Percentiles rank a stretch among this genome's conserved stretches.
These are phyloP conservation scores for Phytophthora pseudosyringae DNA, from an alignment of 352 stramenopile species.

Conservation along the genomic window DNA sequence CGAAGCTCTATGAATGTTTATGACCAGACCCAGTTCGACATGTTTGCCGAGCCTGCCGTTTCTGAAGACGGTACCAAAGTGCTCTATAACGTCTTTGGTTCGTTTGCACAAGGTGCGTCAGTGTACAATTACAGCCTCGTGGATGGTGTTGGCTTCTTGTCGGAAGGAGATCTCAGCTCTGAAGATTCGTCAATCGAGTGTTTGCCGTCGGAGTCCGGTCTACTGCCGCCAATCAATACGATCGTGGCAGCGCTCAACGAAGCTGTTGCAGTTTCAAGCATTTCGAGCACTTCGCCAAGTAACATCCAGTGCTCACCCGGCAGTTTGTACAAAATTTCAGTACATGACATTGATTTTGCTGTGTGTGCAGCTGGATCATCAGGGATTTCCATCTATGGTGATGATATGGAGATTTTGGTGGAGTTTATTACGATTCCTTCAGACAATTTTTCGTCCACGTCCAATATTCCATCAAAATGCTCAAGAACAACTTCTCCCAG, in stretches of 20 bases:
- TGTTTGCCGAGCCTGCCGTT: constrained; percentile 33
- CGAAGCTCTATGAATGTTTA: constrained; percentile 38
- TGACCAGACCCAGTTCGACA: constrained; percentile 34
- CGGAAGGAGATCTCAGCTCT: no score
- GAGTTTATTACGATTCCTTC: no score
- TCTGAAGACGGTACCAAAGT: constrained; percentile 12
- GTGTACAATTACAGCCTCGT: constrained; percentile 36
- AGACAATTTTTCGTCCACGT: constrained; percentile 27
- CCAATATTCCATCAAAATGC: no score
- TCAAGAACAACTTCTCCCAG: no score
- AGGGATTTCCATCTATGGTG: constrained; percentile 35
- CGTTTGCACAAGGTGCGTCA: constrained; percentile 25
- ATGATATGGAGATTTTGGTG: constrained; percentile 41
- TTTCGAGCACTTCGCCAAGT: constrained; percentile 5
- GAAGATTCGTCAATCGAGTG: no score
- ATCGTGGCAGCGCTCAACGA: constrained; percentile 30
- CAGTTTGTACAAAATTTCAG: constrained; percentile 33
- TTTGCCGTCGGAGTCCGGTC: no score
- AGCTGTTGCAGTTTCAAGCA: constrained; percentile 16
- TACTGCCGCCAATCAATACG: constrained; percentile 38
- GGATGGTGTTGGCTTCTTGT: no score
- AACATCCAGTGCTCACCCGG: constrained; percentile 33
- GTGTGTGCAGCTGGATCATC: constrained; percentile 35
- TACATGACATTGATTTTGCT: constrained; percentile 45
- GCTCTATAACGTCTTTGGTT: constrained; percentile 35